These are phyloP conservation scores for Monosporascus sp. DNA, from an alignment of 2,329 filamentous ascomycete species.

Conservation along the genomic window DNA sequence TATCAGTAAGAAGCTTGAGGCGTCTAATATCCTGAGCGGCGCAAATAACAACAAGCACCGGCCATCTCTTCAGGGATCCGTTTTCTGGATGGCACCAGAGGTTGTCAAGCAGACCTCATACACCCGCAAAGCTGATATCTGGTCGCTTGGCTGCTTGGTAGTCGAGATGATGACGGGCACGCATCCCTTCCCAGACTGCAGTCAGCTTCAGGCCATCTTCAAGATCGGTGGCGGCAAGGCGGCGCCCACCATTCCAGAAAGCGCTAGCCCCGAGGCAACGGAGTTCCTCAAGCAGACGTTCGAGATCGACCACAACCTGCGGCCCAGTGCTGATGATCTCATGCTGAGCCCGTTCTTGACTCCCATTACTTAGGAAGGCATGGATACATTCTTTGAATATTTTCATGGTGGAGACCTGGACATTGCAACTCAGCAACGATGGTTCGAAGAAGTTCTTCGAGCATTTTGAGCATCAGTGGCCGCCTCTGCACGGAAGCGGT, in stretches of 20 bases:
- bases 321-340: slow-evolving; percentile 87
- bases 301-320: slow-evolving; percentile 88
- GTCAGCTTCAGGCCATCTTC: slow-evolving; percentile 96
- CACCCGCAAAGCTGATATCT: slow-evolving; percentile 97
- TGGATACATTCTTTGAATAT: not conserved
- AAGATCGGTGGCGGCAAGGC: slow-evolving; percentile 90
- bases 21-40: slow-evolving; percentile 71
- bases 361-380: slow-evolving; percentile 52
- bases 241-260: slow-evolving; percentile 80
- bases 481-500: not conserved
- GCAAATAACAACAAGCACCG: slow-evolving; percentile 63
- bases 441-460: not conserved
- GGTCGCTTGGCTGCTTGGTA: slow-evolving; percentile 92
- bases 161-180: slow-evolving; percentile 99
- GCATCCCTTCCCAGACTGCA: slow-evolving; percentile 95
- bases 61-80: slow-evolving; percentile 86
- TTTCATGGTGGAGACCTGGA: not conserved
- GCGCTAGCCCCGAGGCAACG: slow-evolving; percentile 77
- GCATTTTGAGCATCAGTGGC: not conserved
- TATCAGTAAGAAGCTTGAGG: slow-evolving; percentile 96
- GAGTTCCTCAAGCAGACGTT: slow-evolving; percentile 85
- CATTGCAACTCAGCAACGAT: not conserved
- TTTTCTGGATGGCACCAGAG: slow-evolving; percentile 99
- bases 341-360: slow-evolving; percentile 77
- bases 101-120: slow-evolving; percentile 97